Evolutionary conservation across 768 basidiomycete genomes (phyloP).

Genomic region (Obba rivulosa): DNA sequence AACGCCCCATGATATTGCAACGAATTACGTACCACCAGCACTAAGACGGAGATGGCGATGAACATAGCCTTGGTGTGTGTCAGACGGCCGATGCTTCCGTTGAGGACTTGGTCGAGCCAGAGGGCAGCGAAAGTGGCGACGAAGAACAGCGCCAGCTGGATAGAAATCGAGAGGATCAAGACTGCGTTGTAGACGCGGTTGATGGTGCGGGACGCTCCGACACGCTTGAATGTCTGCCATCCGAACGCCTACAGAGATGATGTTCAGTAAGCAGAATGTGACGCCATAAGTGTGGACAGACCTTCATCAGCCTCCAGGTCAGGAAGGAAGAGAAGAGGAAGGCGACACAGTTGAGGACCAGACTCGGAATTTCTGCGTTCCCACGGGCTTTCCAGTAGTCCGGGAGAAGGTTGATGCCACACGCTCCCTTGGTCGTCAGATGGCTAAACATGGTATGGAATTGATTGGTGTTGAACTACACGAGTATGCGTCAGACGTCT

Average conservation of each 20-base stretch:
- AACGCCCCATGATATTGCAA: not conserved
- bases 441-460: constrained; percentile 54
- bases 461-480: constrained; percentile 37
- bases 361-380: constrained; percentile 56
- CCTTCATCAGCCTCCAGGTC: constrained; percentile 74
- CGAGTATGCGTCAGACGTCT: not conserved
- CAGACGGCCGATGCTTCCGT: constrained; percentile 55
- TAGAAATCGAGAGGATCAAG: constrained; percentile 60
- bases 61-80: constrained; percentile 43
- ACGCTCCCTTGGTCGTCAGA: constrained; percentile 62
- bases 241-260: constrained; percentile 50
- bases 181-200: constrained; percentile 73
- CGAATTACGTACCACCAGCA: constrained; percentile 48
- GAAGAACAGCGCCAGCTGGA: constrained; percentile 78
- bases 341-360: constrained; percentile 57
- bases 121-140: constrained; percentile 62
- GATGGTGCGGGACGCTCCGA: constrained; percentile 70
- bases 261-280: not conserved
- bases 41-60: constrained; percentile 48
- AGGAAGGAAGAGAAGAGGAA: constrained; percentile 57
- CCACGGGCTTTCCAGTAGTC: constrained; percentile 60
- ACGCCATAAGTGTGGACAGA: constrained; percentile 19
- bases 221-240: constrained; percentile 86
- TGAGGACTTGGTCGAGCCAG: constrained; percentile 74
- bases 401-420: constrained; percentile 50